Evolutionary conservation across 1,139 yeast species (phyloP).

Genomic region (Geotrichum candidum): DNA sequence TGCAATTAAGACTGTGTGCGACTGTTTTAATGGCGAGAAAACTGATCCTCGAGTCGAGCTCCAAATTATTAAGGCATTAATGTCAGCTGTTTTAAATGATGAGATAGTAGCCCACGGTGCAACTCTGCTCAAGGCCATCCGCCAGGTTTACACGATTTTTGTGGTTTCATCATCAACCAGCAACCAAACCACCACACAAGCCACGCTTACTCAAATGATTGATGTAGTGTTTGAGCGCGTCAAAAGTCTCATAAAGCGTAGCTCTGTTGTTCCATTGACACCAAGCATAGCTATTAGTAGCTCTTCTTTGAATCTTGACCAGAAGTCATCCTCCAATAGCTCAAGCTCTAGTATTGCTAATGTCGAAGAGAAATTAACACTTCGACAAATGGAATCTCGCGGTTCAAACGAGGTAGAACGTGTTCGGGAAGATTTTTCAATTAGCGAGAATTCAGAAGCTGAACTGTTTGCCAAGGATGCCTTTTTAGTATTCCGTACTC

Average conservation of each 20-base stretch:
- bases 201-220: slow-evolving; percentile 85
- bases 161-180: slow-evolving; percentile 73
- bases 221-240: slow-evolving; percentile 82
- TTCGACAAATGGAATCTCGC: slow-evolving; percentile 24
- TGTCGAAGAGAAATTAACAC: slow-evolving; percentile 21
- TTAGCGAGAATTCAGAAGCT: slow-evolving; percentile 42
- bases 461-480: slow-evolving; percentile 84
- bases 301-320: background rate
- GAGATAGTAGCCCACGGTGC: slow-evolving; percentile 88
- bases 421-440: slow-evolving; percentile 23
- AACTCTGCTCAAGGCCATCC: slow-evolving; percentile 76
- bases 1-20: slow-evolving; percentile 77
- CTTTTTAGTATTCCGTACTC: slow-evolving; percentile 82
- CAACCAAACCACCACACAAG: slow-evolving; percentile 93
- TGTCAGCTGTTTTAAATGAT: slow-evolving; percentile 77
- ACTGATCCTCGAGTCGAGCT: slow-evolving; percentile 85
- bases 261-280: slow-evolving; percentile 9
- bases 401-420: slow-evolving; percentile 18
- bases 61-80: slow-evolving; percentile 86
- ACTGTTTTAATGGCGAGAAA: slow-evolving; percentile 86
- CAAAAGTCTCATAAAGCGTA: slow-evolving; percentile 24
- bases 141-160: slow-evolving; percentile 90
- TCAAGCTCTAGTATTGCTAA: background rate
- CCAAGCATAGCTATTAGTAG: slow-evolving; percentile 8
- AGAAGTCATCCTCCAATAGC: background rate